A percentile compares a stretch with the other conserved stretches of the same genome.
Conservation (phyloP, 2,329 filamentous ascomycete species). For the Trichoderma breve region DNA sequence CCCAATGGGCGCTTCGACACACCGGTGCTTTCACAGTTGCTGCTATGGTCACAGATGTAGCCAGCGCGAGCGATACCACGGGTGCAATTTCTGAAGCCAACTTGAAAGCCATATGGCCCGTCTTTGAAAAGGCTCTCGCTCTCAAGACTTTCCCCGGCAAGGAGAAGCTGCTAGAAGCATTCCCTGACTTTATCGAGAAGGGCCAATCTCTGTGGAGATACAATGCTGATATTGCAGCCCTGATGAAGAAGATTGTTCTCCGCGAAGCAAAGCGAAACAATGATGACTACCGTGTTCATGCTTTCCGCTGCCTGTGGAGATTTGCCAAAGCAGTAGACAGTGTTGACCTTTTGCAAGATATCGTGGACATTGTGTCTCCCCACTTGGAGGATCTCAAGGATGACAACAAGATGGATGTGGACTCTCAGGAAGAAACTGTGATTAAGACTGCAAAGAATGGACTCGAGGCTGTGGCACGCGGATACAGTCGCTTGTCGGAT, state of each 20-base stretch:
- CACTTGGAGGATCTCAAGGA: conserved; percentile 58
- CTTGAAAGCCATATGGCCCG: conserved; percentile 71
- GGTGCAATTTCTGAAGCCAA: conserved; percentile 60
- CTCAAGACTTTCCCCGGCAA: conserved; percentile 95
- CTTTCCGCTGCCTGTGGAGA: conserved; percentile 68
- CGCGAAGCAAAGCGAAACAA: conserved; percentile 93
- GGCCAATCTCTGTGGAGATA: conserved; percentile 56
- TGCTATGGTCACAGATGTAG: conserved; percentile 66
- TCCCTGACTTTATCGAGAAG: conserved; percentile 72
- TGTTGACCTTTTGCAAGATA: conserved; percentile 66
- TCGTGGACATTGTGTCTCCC: conserved; percentile 61
- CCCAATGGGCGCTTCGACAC: conserved; percentile 89
- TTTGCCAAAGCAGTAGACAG: conserved; percentile 68
- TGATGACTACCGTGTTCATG: conserved; percentile 74
- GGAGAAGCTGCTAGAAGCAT: conserved; percentile 76
- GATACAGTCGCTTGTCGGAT: conserved; percentile 46
- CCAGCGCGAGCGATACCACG: conserved; percentile 54
- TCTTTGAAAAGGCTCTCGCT: conserved; percentile 74
- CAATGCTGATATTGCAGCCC: conserved; percentile 53
- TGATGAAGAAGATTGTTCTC: conserved; percentile 76
- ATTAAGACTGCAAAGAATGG: conserved; percentile 48
- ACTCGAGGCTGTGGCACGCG: conserved; percentile 49
- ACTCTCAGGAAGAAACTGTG: conserved; percentile 48
- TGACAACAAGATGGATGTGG: conserved; percentile 68
- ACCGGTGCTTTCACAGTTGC: conserved; percentile 79